A percentile compares a stretch with the other conserved stretches of the same genome.
phyloP scores from a whole-genome alignment of 2,329 filamentous ascomycete species.

The Fusarium devonianum region DNA sequence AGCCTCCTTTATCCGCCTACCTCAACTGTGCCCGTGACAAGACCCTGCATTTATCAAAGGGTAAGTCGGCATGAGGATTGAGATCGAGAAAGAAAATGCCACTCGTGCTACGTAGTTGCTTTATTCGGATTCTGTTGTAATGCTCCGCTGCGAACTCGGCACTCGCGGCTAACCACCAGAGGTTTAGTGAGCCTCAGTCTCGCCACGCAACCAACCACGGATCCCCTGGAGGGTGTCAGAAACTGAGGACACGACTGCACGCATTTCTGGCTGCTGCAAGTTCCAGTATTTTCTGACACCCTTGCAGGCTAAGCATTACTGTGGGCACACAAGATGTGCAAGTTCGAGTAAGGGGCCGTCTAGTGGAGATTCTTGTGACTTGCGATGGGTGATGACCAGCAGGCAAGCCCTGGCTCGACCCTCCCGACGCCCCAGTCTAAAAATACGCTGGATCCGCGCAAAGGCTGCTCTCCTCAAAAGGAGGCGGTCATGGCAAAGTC shows the following conservation, averaged over 20 bases:
- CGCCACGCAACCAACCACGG: constrained; percentile 32
- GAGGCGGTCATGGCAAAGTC: constrained; percentile 15
- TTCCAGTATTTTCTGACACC: too few relatives aligned
- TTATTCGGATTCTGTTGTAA: too few relatives aligned
- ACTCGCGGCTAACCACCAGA: constrained; percentile 23
- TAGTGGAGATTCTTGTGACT: constrained; percentile 30
- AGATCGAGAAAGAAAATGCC: too few relatives aligned
- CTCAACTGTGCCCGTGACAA: too few relatives aligned
- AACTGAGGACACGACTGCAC: too few relatives aligned
- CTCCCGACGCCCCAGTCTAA: constrained; percentile 34
- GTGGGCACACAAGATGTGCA: constrained; percentile 6
- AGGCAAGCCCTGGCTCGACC: constrained; percentile 23
- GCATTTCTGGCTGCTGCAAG: too few relatives aligned
- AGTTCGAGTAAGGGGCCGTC: constrained; percentile 11
- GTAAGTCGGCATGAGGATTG: too few relatives aligned
- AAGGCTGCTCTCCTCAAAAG: constrained; percentile 18
- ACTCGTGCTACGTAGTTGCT: too few relatives aligned
- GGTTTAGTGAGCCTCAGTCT: constrained; percentile 22
- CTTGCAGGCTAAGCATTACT: too few relatives aligned
- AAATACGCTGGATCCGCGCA: constrained; percentile 36
- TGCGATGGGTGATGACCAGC: constrained; percentile 27
- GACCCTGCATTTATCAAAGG: too few relatives aligned
- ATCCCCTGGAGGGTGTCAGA: too few relatives aligned
- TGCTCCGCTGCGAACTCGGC: constrained; percentile 17
- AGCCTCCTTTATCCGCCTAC: too few relatives aligned